Conservation (phyloP, 257 asterid genomes). For the Cruciata laevipes region DNA sequence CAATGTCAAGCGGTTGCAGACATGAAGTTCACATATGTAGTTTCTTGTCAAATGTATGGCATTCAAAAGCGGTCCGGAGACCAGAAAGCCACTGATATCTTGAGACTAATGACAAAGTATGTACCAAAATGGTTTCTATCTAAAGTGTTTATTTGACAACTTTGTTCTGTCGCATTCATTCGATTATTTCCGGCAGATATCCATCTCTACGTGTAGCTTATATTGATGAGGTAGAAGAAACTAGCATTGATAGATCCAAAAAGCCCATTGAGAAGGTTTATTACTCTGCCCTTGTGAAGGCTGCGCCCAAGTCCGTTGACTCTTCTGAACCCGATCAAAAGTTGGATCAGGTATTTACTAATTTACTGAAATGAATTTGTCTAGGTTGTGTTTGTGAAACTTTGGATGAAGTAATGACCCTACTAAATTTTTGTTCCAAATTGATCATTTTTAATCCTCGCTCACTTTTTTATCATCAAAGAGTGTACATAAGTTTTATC, state of each 20-base stretch:
- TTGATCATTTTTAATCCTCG: not conserved
- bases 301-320: conserved; percentile 88
- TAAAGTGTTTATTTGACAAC: conserved; percentile 10
- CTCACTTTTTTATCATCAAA: not conserved
- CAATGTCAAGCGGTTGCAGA: conserved; percentile 94
- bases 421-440: not conserved
- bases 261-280: conserved; percentile 73
- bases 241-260: conserved; percentile 45
- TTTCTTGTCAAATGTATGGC: conserved; percentile 90
- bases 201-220: conserved; percentile 98
- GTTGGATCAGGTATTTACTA: conserved; percentile 67
- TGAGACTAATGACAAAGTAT: conserved; percentile 88
- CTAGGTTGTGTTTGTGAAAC: not conserved
- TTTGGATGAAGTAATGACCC: not conserved
- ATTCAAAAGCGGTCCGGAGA: conserved; percentile 86
- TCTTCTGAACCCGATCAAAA: conserved; percentile 81
- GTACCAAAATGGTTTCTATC: conserved; percentile 13
- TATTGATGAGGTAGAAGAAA: conserved; percentile 86
- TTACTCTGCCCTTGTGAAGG: conserved; percentile 93
- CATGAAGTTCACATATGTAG: conserved; percentile 91
- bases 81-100: conserved; percentile 68
- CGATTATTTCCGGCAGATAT: conserved; percentile 51
- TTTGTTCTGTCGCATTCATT: conserved; percentile 17
- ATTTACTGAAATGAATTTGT: not conserved
- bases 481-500: not conserved